These are phyloP conservation scores for Schizosaccharomyces cryophilus DNA, from an alignment of 805 yeast genomes.

Conservation along the genomic window DNA sequence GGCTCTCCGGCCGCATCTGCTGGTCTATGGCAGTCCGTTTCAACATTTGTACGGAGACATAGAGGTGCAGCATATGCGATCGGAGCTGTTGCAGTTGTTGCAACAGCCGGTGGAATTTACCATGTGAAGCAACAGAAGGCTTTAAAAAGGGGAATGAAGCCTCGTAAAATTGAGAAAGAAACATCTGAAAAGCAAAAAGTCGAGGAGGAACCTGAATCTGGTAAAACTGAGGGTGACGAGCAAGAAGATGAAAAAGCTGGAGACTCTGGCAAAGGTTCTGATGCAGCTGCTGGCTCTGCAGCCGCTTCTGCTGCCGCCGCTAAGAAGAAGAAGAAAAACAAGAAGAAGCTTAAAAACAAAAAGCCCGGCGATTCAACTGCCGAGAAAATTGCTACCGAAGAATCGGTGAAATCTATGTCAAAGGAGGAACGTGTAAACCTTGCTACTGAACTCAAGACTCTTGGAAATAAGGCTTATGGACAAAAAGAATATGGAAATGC, in stretches of 20 bases:
- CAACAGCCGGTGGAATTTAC: slow-evolving; percentile 10
- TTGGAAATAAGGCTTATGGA: slow-evolving; percentile 65
- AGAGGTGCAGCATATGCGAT: slow-evolving; percentile 8
- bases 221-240: slow-evolving; percentile 1
- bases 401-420: slow-evolving; percentile 10
- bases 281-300: not conserved
- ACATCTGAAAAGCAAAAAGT: not conserved
- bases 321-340: slow-evolving; percentile 5
- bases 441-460: slow-evolving; percentile 59
- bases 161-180: slow-evolving; percentile 3
- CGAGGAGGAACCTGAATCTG: not conserved
- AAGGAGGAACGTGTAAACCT: slow-evolving; percentile 11
- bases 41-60: slow-evolving; percentile 9
- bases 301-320: slow-evolving; percentile 4
- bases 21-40: slow-evolving; percentile 5
- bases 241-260: not conserved
- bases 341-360: slow-evolving; percentile 17
- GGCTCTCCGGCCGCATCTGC: not conserved
- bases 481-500: slow-evolving; percentile 49
- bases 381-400: slow-evolving; percentile 24
- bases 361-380: slow-evolving; percentile 28
- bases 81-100: slow-evolving; percentile 8
- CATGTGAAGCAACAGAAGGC: slow-evolving; percentile 6
- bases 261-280: not conserved
- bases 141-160: not conserved